phyloP scores from a whole-genome alignment of 2,329 filamentous ascomycete species.

The Ascochyta rabiei region DNA sequence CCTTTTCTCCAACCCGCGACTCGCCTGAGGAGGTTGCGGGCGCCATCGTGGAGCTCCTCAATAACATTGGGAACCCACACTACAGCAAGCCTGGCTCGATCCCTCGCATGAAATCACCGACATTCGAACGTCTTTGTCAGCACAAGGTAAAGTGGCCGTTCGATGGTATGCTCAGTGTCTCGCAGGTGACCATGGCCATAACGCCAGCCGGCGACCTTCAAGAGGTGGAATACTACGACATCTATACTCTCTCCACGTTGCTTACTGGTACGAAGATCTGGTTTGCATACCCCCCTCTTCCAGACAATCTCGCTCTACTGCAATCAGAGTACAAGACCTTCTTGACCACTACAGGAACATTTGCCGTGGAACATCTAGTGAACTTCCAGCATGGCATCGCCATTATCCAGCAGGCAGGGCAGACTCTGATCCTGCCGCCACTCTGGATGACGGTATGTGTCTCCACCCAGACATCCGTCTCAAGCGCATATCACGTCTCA shows the following conservation, averaged over 20 bases:
- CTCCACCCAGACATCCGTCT: conserved; percentile 8
- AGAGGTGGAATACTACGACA: conserved; percentile 15
- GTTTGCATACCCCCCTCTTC: conserved; percentile 12
- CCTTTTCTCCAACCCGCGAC: conserved; percentile 10
- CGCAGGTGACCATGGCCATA: conserved; percentile 5
- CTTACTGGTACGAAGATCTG: conserved; percentile 18
- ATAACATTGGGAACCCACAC: conserved; percentile 9
- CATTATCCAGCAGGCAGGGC: conserved; percentile 18
- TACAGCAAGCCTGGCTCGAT: conserved; percentile 16
- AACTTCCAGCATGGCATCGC: conserved; percentile 17
- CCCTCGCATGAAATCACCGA: conserved; percentile 15
- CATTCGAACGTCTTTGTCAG: conserved; percentile 4
- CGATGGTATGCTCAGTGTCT: conserved; percentile 13
- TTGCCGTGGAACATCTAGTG: neutral
- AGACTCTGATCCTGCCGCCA: conserved; percentile 16
- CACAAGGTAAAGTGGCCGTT: conserved; percentile 1
- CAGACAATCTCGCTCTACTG: conserved; percentile 2
- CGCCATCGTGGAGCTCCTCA: conserved; percentile 11
- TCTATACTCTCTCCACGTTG: conserved; percentile 12
- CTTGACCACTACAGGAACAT: neutral
- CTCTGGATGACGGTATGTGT: conserved; percentile 16
- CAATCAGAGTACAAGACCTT: neutral
- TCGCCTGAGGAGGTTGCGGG: conserved; percentile 6
- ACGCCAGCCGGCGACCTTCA: conserved; percentile 13
- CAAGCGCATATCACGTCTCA: conserved; percentile 8